phyloP scores from a whole-genome alignment of 495 filamentous ascomycete genomes.

The Penicillium chermesinum region DNA sequence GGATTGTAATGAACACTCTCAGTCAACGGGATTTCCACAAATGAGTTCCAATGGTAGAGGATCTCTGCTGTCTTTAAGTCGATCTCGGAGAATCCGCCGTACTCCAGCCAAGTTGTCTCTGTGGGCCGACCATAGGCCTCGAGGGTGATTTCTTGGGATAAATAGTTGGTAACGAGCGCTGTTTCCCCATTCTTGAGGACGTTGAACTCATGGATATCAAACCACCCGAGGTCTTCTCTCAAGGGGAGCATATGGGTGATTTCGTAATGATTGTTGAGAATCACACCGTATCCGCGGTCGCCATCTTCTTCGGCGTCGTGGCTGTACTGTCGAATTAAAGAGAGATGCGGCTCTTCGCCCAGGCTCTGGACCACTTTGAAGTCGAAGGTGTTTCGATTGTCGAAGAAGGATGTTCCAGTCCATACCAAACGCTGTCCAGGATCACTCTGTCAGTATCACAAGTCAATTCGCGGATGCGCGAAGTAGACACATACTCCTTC shows the following conservation, averaged over 20 bases:
- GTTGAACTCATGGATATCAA: constrained; percentile 46
- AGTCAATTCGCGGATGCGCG: neutral
- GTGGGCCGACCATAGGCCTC: constrained; percentile 29
- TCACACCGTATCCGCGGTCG: constrained; percentile 27
- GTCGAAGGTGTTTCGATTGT: constrained; percentile 32
- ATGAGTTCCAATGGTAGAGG: constrained; percentile 41
- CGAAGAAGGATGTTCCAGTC: constrained; percentile 26
- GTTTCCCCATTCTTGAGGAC: constrained; percentile 30
- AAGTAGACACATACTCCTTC: constrained; percentile 28
- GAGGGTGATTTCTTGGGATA: constrained; percentile 34
- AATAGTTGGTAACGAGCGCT: constrained; percentile 41
- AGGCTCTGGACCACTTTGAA: constrained; percentile 33
- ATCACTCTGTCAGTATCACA: constrained; percentile 6
- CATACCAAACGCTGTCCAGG: constrained; percentile 29
- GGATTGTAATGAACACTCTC: constrained; percentile 23
- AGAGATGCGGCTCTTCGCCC: constrained; percentile 34
- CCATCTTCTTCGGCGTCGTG: constrained; percentile 15
- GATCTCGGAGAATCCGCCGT: constrained; percentile 37
- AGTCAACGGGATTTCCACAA: constrained; percentile 29
- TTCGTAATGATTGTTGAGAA: constrained; percentile 27
- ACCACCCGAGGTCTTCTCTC: constrained; percentile 26
- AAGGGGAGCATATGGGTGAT: constrained; percentile 30
- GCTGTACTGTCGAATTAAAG: constrained; percentile 34
- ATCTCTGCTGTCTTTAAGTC: constrained; percentile 37
- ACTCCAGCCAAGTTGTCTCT: constrained; percentile 28